Conservation (phyloP, 148 eudicot species). For the Agrostemma githago region DNA sequence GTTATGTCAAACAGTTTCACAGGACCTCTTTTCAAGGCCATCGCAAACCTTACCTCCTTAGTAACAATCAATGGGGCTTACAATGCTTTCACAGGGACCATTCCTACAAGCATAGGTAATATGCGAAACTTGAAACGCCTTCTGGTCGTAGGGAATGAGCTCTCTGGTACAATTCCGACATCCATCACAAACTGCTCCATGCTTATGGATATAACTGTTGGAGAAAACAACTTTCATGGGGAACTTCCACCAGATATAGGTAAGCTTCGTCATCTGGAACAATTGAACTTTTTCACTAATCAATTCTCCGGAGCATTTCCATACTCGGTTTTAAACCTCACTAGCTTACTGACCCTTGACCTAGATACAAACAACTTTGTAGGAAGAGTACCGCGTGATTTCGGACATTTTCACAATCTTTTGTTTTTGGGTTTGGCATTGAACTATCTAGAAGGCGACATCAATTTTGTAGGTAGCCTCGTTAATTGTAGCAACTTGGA, state of each 20-base stretch:
- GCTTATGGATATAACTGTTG: not conserved
- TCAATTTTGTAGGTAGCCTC: constrained; percentile 23
- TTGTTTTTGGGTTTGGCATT: not conserved
- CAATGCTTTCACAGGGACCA: constrained; percentile 22
- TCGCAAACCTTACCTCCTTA: constrained; percentile 6
- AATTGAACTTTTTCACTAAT: not conserved
- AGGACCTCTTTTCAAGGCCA: constrained; percentile 18
- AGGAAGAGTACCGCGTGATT: constrained; percentile 11
- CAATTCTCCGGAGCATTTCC: constrained; percentile 31
- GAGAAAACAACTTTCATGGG: constrained; percentile 26
- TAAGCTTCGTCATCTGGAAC: constrained; percentile 21
- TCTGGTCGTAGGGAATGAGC: not conserved
- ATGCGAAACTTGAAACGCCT: constrained; percentile 16
- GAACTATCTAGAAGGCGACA: constrained; percentile 26
- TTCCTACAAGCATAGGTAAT: constrained; percentile 22
- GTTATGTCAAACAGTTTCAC: constrained; percentile 21
- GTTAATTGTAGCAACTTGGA: constrained; percentile 26
- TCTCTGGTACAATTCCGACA: constrained; percentile 30
- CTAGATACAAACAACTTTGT: constrained; percentile 8
- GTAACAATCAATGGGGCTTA: not conserved
- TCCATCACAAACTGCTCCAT: constrained; percentile 30
- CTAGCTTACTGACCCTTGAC: constrained; percentile 11
- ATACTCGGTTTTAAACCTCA: constrained; percentile 26
- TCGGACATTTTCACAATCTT: constrained; percentile 7
- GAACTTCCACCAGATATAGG: constrained; percentile 29